These are phyloP conservation scores for Chloropicon primus DNA, from an alignment of 139 green algal genomes.

Conservation along the genomic window DNA sequence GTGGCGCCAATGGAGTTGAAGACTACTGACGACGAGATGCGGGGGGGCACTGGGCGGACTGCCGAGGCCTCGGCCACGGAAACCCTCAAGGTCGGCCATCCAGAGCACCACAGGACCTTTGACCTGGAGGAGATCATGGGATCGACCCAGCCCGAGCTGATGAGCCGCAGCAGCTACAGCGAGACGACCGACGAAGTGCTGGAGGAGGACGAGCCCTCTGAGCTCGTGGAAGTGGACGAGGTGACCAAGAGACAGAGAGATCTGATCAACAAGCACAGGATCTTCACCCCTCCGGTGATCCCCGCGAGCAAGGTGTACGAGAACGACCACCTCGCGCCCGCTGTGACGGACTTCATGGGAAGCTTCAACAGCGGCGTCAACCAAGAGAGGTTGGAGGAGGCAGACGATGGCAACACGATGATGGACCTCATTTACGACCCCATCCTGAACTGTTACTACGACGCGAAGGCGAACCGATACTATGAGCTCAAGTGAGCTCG, in stretches of 20 bases:
- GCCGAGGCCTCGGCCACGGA: background rate
- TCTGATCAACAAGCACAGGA: constrained; percentile 2
- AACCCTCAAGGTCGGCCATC: background rate
- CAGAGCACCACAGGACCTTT: background rate
- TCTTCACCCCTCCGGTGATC: constrained; percentile 25
- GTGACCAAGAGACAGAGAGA: background rate
- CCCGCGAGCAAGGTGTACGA: constrained; percentile 4
- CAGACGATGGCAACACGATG: background rate
- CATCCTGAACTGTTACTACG: constrained; percentile 39
- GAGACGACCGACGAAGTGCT: background rate
- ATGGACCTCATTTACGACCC: constrained; percentile 37
- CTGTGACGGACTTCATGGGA: background rate
- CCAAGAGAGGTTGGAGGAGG: background rate
- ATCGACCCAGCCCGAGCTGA: background rate
- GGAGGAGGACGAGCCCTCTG: background rate
- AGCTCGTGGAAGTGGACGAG: background rate
- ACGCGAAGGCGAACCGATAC: constrained; percentile 28
- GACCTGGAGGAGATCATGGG: background rate
- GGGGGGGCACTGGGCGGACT: too few species aligned
- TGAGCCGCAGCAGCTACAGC: background rate
- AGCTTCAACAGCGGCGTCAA: background rate
- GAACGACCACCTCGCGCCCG: background rate
- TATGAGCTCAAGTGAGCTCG: constrained; percentile 29
- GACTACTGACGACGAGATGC: too few species aligned
- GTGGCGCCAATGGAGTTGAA: too few species aligned